Base-by-base conservation (phyloP, 352 stramenopile species). In the Phytophthora ohioensis region DNA sequence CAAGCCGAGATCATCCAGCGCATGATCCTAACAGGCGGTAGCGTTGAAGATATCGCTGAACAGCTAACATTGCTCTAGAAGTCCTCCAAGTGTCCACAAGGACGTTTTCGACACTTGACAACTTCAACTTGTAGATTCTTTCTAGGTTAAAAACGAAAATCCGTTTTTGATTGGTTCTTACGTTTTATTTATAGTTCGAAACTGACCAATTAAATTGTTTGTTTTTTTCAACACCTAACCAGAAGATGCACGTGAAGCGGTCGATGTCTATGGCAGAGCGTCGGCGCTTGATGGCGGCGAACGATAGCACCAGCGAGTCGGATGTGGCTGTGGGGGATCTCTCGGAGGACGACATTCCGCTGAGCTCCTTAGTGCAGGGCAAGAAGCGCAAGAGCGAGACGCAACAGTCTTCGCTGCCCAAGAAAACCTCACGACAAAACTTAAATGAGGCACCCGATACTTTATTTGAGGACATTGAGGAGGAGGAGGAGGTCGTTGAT, bases 1-100 rank as follows among this genome's bases (percentile, higher is more conserved):
- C 63, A 57, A 56, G 63, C 41, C 15, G 57, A 64, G 36, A 12
- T 72, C 11, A 68, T 76, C 45, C 49, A 67, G 5, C 68, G 47
- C 1, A 76, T 76, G 69, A 35, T 76, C 4, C 41, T 49, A 9
- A 31, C 13, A 13, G 52, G 69, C 13, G 52, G 52, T 3, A 69
- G 35, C 30, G 11, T 42, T 3, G 69, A 53, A 30, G 52, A 69
- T 2, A 65, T 58, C 11, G 15, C 21, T 3, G 57, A 71, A 41
- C 61, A 34, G 2, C 47, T 75, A 5, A 41, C 27, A 34, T 11
- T 68, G 30, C 52, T 76, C 21, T 27, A 27, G 21, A 27, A 27
- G 21, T 27, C 21, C 21, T 27, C 21, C 1, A 27, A 27, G 21
- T 27, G 21, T 27, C 21, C 10, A 27, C 41, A 42, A 55, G 27